These are phyloP conservation scores for Scedosporium aurantiacum DNA, from an alignment of 2,329 filamentous ascomycete species.

Conservation along the genomic window DNA sequence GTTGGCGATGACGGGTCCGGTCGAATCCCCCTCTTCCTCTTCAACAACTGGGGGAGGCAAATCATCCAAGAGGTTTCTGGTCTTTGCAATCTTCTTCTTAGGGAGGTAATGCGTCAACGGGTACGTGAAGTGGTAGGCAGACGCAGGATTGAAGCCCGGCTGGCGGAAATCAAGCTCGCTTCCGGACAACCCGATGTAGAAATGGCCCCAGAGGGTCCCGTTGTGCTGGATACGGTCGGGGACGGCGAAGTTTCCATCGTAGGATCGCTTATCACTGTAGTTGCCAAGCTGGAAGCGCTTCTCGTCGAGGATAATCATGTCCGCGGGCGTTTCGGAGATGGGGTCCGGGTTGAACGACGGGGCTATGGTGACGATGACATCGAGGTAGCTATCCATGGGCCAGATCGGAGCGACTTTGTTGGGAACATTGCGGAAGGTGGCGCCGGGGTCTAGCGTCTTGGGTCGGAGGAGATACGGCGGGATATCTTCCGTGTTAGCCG, in stretches of 20 bases:
- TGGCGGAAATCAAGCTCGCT: conserved; percentile 64
- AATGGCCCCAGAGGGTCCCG: conserved; percentile 88
- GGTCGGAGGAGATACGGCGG: conserved; percentile 57
- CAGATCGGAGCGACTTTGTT: conserved; percentile 75
- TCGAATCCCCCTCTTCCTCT: conserved; percentile 44
- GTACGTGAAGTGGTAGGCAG: conserved; percentile 73
- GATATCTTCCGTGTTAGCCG: conserved; percentile 43
- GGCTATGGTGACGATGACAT: conserved; percentile 78
- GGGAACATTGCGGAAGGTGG: conserved; percentile 54
- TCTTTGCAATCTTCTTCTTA: conserved; percentile 84
- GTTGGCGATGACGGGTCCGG: conserved; percentile 58
- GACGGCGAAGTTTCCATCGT: conserved; percentile 67
- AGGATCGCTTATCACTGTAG: conserved; percentile 64
- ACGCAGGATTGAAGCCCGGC: conserved; percentile 59
- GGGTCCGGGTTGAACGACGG: conserved; percentile 58
- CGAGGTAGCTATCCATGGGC: conserved; percentile 66
- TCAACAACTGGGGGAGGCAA: conserved; percentile 26
- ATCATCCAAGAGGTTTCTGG: conserved; percentile 68
- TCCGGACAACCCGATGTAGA: conserved; percentile 73
- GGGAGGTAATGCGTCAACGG: conserved; percentile 82
- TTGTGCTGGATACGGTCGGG: conserved; percentile 78
- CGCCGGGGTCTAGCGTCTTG: conserved; percentile 46
- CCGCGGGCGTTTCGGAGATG: conserved; percentile 52
- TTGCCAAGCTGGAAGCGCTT: conserved; percentile 70
- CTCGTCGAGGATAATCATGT: conserved; percentile 68